Percentiles rank a stretch among this genome's conserved stretches.
Evolutionary conservation across 78 protist species (phyloP).

Genomic region (Isochrysis galbana): DNA sequence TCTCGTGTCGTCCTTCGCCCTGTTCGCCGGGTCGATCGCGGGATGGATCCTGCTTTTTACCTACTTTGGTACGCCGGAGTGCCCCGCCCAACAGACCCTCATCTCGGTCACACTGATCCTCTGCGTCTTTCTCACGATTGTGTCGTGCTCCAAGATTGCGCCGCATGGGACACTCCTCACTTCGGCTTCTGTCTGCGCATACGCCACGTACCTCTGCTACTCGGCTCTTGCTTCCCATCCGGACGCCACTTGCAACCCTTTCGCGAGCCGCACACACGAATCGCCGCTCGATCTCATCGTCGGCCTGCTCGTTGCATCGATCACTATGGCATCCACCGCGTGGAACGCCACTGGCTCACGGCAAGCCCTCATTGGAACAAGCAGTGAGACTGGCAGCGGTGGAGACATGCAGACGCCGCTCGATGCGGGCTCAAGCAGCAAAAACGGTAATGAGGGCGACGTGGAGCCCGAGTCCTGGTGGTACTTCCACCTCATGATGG

Average conservation of each 20-base stretch:
- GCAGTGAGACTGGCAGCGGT: neutral
- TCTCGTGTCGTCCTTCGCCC: neutral
- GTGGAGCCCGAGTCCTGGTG: neutral
- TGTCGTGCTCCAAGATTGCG: conserved; percentile 10
- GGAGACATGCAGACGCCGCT: neutral
- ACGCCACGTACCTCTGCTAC: conserved; percentile 22
- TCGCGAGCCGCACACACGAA: neutral
- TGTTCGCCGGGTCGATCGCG: neutral
- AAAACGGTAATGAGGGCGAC: neutral
- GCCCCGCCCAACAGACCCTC: neutral
- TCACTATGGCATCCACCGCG: neutral
- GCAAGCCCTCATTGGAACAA: neutral
- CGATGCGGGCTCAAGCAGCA: neutral
- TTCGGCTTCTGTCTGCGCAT: conserved; percentile 3
- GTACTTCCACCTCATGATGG: conserved; percentile 41
- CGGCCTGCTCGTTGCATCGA: neutral
- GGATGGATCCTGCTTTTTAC: neutral
- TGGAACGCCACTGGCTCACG: neutral
- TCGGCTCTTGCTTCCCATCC: conserved; percentile 16
- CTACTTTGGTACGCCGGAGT: neutral
- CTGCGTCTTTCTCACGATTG: neutral
- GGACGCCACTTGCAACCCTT: conserved; percentile 24
- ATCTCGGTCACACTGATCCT: conserved; percentile 32
- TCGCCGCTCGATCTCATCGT: neutral
- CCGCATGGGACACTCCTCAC: conserved; percentile 40